These are phyloP conservation scores for Cyberlindnera bimundalis DNA, from an alignment of 805 yeast species.

Conservation along the genomic window DNA sequence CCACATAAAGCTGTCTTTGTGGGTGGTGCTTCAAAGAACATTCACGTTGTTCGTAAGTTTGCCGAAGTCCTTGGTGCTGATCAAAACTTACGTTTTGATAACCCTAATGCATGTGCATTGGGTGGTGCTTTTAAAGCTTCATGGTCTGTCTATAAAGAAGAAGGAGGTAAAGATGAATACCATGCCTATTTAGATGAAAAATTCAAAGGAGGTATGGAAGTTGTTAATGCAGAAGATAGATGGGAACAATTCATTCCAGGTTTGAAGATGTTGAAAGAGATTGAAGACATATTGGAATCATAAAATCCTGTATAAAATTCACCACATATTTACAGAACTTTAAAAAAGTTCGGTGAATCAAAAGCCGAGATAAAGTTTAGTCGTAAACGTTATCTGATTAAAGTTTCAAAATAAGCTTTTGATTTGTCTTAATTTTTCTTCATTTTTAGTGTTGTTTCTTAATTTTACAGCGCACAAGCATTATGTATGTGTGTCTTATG, in stretches of 20 bases:
- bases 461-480: too few species aligned
- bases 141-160: constrained; percentile 48
- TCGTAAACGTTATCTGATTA: too few species aligned
- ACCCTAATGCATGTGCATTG: constrained; percentile 86
- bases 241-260: constrained; percentile 18
- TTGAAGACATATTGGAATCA: constrained; percentile 12
- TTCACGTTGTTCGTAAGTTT: constrained; percentile 63
- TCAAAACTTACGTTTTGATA: constrained; percentile 53
- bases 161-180: constrained; percentile 28
- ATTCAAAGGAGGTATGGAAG: constrained; percentile 21
- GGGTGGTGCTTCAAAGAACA: constrained; percentile 82
- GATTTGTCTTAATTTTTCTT: too few species aligned
- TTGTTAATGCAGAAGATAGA: constrained; percentile 8
- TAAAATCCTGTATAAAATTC: neutral
- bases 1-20: constrained; percentile 78
- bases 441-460: too few species aligned
- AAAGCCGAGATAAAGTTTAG: too few species aligned
- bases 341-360: too few species aligned
- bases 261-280: constrained; percentile 17
- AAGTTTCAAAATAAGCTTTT: too few species aligned
- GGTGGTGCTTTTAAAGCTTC: constrained; percentile 88
- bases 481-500: too few species aligned
- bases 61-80: constrained; percentile 74
- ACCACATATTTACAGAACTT: too few species aligned
- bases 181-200: constrained; percentile 43